Evolutionary conservation across 148 eudicot genomes (phyloP), one percentile per base, ranked within the genome.

Genomic region (Nepenthes mirabilis): DNA sequence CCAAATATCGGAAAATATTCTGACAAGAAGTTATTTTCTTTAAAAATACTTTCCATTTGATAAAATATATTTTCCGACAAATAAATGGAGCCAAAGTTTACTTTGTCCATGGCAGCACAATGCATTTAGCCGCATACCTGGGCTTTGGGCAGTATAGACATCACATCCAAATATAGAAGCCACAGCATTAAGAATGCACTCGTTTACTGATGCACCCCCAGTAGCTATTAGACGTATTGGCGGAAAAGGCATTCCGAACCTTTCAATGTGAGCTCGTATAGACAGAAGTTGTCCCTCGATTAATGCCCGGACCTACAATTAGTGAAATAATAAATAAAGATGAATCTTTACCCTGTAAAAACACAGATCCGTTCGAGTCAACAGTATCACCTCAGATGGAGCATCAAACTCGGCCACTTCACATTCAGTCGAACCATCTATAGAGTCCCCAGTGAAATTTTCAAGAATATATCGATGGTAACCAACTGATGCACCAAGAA

Each of bases 171-270:
- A 93, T 61, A 88, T 83, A 63, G 95, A 76, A 63, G 96, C 90
- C 49, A 88, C 47, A 10, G 70, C 54, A 52, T 59, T 76, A 37
- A 93, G 79, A 77, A 93, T 86, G 75, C 70, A 64, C 62, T 75
- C 73, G 67, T 88, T 88, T 59, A 91, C 84, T 10, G 96, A 91
- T 68, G 96, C 98, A 5, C 52, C 98, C 43, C 98, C 96, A 13
- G 98, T 91, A 14, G 96, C 98, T 62, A 91, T 91, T 60, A 88
- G 81, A 52, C 96, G 79, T 56, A 73, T 85, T 1, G 96, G 96
- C 55, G 97, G 95, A 68, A 84, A 85, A 57, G 96, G 96, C 96
- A 91, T 88, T 32, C 97, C 97, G 37, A 80, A 83, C 70, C 90
- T 81, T 68, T 85, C 94, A 53, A 87, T 79, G 59, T 88, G 97